phyloP scores from a whole-genome alignment of 2,329 filamentous ascomycete species.

The Claviceps fusiformis region DNA sequence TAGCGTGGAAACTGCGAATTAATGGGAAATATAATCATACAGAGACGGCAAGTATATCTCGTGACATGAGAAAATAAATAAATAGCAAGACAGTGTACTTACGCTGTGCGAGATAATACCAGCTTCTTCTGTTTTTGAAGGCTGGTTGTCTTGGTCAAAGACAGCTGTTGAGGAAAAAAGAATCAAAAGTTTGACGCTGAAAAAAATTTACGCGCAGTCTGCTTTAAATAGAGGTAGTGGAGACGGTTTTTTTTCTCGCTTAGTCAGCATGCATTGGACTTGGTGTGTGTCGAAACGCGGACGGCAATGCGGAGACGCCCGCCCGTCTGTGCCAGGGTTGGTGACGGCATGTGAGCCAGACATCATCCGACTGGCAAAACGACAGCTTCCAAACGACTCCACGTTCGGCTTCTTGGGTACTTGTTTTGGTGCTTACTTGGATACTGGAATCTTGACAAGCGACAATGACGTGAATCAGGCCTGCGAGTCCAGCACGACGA shows the following conservation, averaged over 20 bases:
- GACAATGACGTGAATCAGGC: background rate
- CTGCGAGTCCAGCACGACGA: background rate
- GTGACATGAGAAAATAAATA: background rate
- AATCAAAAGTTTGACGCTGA: background rate
- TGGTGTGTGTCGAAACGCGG: too few species aligned
- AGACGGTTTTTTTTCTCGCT: background rate
- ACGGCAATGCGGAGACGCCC: too few species aligned
- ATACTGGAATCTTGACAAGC: too few species aligned
- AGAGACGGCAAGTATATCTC: background rate
- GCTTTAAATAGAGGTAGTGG: background rate
- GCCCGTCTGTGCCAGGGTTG: too few species aligned
- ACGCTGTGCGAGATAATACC: background rate
- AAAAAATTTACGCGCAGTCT: background rate
- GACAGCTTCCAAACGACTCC: too few species aligned
- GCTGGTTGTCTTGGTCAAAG: background rate
- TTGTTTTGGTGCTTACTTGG: too few species aligned
- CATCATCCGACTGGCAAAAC: too few species aligned
- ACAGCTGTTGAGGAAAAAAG: background rate
- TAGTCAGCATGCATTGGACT: background rate
- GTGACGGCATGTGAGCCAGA: background rate
- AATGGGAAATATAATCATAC: constrained; percentile 4
- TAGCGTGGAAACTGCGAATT: constrained; percentile 6
- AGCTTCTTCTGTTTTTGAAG: background rate
- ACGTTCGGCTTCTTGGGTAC: too few species aligned
- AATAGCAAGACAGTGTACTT: background rate